These are phyloP conservation scores for Umbilicus rupestris DNA, from an alignment of 164 flowering plant species.

Conservation along the genomic window DNA sequence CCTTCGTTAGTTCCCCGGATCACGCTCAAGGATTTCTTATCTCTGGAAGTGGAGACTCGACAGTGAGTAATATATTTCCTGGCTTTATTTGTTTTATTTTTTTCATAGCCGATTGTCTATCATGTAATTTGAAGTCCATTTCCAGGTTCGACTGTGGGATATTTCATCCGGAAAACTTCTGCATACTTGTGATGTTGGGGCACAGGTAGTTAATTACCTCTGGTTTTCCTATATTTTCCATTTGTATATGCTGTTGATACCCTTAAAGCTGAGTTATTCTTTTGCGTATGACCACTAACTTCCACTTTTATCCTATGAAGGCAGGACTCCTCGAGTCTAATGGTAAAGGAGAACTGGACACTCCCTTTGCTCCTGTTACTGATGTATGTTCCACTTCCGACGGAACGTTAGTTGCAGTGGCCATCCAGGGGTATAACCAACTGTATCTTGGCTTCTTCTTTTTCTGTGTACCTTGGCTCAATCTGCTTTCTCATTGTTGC, in stretches of 20 bases:
- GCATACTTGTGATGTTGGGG: neutral
- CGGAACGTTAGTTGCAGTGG: constrained; percentile 64
- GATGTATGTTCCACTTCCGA: constrained; percentile 52
- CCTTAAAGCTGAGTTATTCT: no score
- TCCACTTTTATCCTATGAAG: no score
- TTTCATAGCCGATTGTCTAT: neutral
- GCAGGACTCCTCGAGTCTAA: constrained; percentile 25
- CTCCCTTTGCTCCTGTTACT: constrained; percentile 38
- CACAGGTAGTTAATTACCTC: neutral
- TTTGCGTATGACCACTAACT: no score
- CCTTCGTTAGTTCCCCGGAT: constrained; percentile 38
- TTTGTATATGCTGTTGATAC: no score
- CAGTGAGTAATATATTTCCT: constrained; percentile 40
- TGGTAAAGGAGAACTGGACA: constrained; percentile 27
- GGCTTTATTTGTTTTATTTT: neutral
- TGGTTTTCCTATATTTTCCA: neutral
- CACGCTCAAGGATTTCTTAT: constrained; percentile 52
- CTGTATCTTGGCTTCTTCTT: neutral
- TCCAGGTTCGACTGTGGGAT: constrained; percentile 4
- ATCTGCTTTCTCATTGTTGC: constrained; percentile 2
- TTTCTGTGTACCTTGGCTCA: neutral
- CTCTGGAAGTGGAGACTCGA: constrained; percentile 98
- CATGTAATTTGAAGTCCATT: neutral
- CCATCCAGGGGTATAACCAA: constrained; percentile 45
- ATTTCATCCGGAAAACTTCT: constrained; percentile 1